phyloP scores from a whole-genome alignment of 164 flowering plant genomes.

The Vitis riparia region DNA sequence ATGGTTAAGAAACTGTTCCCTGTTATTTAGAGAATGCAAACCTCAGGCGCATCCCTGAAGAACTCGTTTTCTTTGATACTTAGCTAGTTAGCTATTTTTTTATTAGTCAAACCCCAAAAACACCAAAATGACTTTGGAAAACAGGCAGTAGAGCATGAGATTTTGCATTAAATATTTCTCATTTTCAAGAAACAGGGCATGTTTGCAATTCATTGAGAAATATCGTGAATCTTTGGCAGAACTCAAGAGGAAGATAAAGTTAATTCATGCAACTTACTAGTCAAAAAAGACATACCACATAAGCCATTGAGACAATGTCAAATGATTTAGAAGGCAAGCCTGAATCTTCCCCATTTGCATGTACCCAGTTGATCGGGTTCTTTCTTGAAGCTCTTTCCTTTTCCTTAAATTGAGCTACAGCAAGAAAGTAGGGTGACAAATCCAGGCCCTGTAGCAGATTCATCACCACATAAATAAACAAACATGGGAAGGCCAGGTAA shows the following conservation, averaged over 20 bases:
- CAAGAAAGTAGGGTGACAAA: slow-evolving; percentile 73
- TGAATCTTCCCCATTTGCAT: slow-evolving; percentile 72
- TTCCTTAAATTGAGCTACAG: slow-evolving; percentile 68
- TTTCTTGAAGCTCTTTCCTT: slow-evolving; percentile 35
- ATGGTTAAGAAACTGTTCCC: too few species aligned
- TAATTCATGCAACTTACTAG: too few species aligned
- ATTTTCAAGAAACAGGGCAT: not conserved
- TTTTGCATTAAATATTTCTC: too few species aligned
- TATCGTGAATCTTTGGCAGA: not conserved
- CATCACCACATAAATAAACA: not conserved
- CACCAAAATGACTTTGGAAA: too few species aligned
- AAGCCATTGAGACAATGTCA: slow-evolving; percentile 58
- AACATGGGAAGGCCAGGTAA: too few species aligned
- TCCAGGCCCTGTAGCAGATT: slow-evolving; percentile 54
- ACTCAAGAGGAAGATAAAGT: not conserved
- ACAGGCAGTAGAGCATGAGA: too few species aligned
- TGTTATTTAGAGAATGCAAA: too few species aligned
- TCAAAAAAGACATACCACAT: slow-evolving; percentile 43
- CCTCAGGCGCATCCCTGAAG: too few species aligned
- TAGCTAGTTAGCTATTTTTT: too few species aligned
- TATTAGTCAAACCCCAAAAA: too few species aligned
- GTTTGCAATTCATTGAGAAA: not conserved
- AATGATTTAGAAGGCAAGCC: slow-evolving; percentile 67
- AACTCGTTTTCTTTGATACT: too few species aligned
- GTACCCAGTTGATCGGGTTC: slow-evolving; percentile 53